Percentiles rank a stretch among this genome's conserved stretches.
Evolutionary conservation across 164 flowering plant species (phyloP).

Genomic region (Magnolia changhungtana): DNA sequence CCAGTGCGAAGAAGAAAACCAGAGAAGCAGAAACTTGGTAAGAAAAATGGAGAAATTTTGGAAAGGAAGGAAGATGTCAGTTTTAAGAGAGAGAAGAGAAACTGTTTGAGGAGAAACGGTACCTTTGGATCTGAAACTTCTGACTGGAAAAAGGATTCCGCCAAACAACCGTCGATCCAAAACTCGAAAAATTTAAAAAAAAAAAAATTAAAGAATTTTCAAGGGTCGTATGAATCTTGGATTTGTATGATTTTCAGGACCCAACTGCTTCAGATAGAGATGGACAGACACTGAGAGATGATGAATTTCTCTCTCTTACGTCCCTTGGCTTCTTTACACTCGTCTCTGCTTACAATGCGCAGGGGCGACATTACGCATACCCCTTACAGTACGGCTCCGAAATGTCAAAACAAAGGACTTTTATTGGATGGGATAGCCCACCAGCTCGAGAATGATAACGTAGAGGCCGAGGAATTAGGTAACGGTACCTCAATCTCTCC

Average conservation of each 20-base stretch:
- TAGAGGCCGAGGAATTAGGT: no score
- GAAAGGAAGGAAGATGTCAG: not conserved
- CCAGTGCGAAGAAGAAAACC: not conserved
- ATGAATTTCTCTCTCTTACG: not conserved
- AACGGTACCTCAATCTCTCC: no score
- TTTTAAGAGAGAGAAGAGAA: not conserved
- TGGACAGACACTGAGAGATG: not conserved
- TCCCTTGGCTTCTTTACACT: not conserved
- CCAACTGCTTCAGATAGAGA: not conserved
- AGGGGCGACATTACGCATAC: not conserved
- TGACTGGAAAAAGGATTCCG: not conserved
- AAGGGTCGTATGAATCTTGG: not conserved
- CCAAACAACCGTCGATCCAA: not conserved
- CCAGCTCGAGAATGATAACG: no score
- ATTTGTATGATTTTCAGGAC: not conserved
- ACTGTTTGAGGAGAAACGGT: not conserved
- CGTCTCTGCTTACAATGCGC: not conserved
- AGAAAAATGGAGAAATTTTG: not conserved
- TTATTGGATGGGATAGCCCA: no score
- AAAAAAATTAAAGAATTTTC: not conserved
- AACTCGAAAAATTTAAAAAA: no score
- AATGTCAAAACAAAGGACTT: no score
- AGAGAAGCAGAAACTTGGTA: not conserved
- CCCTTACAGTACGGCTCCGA: not conserved
- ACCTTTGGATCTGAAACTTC: slow-evolving; percentile 6